Conservation (phyloP, 306 rosid genomes). For the Prunus mume region DNA sequence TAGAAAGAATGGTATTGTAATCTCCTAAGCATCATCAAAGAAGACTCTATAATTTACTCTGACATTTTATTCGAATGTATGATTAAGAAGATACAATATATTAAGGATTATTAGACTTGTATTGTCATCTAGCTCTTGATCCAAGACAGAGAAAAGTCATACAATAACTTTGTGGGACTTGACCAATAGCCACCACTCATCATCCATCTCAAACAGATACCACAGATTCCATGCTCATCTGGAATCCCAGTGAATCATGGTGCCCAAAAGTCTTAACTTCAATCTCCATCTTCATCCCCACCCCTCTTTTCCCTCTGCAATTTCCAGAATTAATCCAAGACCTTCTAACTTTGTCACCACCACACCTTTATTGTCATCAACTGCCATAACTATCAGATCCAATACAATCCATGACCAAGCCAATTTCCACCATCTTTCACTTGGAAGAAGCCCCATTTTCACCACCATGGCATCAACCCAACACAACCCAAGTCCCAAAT, state of each 20-base stretch:
- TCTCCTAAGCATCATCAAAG: background rate
- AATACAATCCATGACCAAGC: background rate
- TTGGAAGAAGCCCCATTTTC: conserved; percentile 25
- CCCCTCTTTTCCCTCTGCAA: conserved; percentile 18
- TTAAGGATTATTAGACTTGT: background rate
- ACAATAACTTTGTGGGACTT: too few species aligned
- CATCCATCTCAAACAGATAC: conserved; percentile 20
- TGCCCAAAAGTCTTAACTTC: conserved; percentile 32
- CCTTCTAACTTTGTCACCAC: conserved; percentile 11
- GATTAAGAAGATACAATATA: background rate
- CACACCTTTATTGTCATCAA: background rate
- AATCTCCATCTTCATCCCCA: conserved; percentile 32
- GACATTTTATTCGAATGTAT: background rate
- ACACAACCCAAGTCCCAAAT: background rate
- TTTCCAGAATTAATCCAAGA: conserved; percentile 9
- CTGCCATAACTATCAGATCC: conserved; percentile 11
- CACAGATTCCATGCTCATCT: conserved; percentile 6
- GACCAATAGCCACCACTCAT: conserved; percentile 21
- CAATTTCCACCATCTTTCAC: background rate
- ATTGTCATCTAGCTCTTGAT: background rate
- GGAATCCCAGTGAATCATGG: conserved; percentile 30
- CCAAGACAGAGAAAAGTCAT: conserved; percentile 8
- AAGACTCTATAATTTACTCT: background rate
- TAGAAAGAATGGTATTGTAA: background rate
- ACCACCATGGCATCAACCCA: conserved; percentile 26